Evolutionary conservation across 352 stramenopile genomes (phyloP), one percentile per base, ranked within the genome.

Genomic region (Achlya hypogyna): DNA sequence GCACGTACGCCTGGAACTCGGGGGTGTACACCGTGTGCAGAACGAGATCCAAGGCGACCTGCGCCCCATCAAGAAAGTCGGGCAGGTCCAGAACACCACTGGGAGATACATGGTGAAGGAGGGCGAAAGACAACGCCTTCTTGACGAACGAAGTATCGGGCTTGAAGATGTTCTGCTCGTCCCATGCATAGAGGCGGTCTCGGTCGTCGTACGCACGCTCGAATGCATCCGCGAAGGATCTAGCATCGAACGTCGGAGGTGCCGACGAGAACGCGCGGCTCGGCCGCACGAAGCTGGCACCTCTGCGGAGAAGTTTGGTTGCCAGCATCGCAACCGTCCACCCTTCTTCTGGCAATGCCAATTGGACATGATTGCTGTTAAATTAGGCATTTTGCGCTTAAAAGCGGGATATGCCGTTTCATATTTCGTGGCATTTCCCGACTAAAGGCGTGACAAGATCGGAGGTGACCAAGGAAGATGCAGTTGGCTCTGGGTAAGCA

Each of bases 1-100:
- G 20, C 3, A 27, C 23, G 16, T 67, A 28, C 12, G 31, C 25
- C 10, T 58, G 22, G 23, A 58, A 67, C 16, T 67, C 60, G 0
- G 20, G 42, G 4, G 40, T 45, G 34, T 67, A 58, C 28, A 67
- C 59, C 28, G 60, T 67, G 32, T 67, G 45, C 20, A 67, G 47
- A 4, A 67, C 47, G 0, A 67, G 60, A 23, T 67, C 60, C 9
- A 67, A 28, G 6, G 60, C 60, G n/a, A 67, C 60, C 25, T 67
- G 60, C 6, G 60, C 60, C 6, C 60, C 60, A 34, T 58, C 42
- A 23, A 67, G 25, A 22, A 67, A 67, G 35, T 67, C 60, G 18
- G n/a, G 23, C 0, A 67, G 32, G 43, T 67, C 60, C 20, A 67
- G 59, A 18, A 12, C 12, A 6, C 10, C 10, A 4, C 1, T 12